Evolutionary conservation across 2,329 filamentous ascomycete genomes (phyloP).

Genomic region (Aspergillus puulaauensis): DNA sequence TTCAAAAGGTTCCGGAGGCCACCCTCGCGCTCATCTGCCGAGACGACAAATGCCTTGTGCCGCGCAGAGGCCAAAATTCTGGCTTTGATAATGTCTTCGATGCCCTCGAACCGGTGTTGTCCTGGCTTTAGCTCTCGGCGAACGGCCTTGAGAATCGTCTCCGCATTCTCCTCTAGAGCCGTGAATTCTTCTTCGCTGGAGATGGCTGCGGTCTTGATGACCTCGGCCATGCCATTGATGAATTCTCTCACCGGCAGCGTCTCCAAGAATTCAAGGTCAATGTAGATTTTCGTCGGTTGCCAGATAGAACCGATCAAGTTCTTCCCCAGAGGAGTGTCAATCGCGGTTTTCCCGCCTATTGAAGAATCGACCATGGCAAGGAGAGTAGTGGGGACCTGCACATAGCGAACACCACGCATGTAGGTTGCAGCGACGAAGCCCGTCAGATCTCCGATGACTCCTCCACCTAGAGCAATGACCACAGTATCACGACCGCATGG

Average conservation of each 20-base stretch:
- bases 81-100: conserved; percentile 69
- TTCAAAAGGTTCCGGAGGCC: conserved; percentile 93
- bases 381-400: conserved; percentile 93
- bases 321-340: conserved; percentile 93
- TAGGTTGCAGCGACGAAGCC: conserved; percentile 97
- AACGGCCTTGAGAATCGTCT: conserved; percentile 71
- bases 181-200: conserved; percentile 88
- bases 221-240: conserved; percentile 98
- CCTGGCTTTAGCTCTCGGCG: conserved; percentile 59
- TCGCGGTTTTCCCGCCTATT: conserved; percentile 97
- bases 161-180: conserved; percentile 76
- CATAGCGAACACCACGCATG: conserved; percentile 94
- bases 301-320: conserved; percentile 95
- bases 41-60: conserved; percentile 93
- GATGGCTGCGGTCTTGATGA: conserved; percentile 96
- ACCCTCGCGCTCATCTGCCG: conserved; percentile 89
- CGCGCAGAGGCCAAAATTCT: conserved; percentile 87
- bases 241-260: conserved; percentile 89
- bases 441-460: conserved; percentile 97
- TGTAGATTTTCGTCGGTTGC: conserved; percentile 92
- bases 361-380: conserved; percentile 98
- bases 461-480: conserved; percentile 89
- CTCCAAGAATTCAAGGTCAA: conserved; percentile 88
- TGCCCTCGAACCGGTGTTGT: conserved; percentile 64
- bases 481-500: conserved; percentile 92